Evolutionary conservation across 2,329 filamentous ascomycete genomes (phyloP).

Genomic region (Exophiala sp.): DNA sequence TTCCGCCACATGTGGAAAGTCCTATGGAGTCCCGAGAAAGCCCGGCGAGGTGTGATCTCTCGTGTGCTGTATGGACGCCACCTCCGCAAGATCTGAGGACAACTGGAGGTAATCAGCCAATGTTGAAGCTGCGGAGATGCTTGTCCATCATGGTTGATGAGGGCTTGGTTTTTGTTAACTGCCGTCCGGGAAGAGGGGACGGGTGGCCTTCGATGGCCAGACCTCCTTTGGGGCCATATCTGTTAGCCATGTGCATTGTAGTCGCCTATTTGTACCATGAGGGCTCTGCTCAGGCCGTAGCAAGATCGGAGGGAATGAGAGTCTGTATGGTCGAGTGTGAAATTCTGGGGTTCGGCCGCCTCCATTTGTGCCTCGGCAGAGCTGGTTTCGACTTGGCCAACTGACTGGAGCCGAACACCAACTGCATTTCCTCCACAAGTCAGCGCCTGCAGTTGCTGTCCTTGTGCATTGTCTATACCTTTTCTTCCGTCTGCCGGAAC

Average conservation of each 20-base stretch:
- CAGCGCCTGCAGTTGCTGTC: no score
- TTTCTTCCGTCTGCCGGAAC: no score
- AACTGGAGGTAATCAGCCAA: not conserved
- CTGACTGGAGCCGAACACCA: not conserved
- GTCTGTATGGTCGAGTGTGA: not conserved
- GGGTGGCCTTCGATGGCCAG: no score
- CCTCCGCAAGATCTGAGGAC: constrained; percentile 12
- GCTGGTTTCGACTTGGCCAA: not conserved
- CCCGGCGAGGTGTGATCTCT: not conserved
- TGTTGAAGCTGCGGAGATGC: not conserved
- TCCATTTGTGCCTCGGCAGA: constrained; percentile 3
- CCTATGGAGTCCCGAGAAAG: no score
- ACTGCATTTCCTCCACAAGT: not conserved
- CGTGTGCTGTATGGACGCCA: constrained; percentile 6
- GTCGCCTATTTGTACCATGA: no score
- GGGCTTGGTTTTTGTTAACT: no score
- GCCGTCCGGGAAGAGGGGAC: no score
- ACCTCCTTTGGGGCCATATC: no score
- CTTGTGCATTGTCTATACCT: no score
- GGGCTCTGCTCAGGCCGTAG: no score
- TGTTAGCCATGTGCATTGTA: no score
- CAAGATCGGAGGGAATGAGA: not conserved
- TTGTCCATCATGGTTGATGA: not conserved
- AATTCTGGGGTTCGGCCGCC: not conserved
- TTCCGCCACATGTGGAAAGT: no score